phyloP scores from a whole-genome alignment of 2,329 filamentous ascomycete genomes.

The Stromatinia cepivora region DNA sequence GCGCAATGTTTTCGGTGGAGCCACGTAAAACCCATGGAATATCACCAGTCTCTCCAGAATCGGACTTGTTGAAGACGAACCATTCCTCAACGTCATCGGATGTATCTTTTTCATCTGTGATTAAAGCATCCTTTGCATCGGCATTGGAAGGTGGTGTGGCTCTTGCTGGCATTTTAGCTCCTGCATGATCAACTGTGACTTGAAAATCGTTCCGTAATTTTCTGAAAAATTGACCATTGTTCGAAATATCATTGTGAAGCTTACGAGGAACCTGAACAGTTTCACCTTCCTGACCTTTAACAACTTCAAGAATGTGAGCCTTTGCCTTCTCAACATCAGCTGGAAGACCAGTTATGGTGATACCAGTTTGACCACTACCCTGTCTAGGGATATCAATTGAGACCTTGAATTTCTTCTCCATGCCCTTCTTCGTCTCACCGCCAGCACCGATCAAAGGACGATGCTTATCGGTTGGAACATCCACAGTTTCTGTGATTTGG shows the following conservation, averaged over 20 bases:
- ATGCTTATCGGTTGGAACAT: slow-evolving; percentile 88
- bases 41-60: slow-evolving; percentile 58
- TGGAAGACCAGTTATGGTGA: slow-evolving; percentile 81
- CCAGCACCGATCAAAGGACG: slow-evolving; percentile 87
- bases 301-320: slow-evolving; percentile 73
- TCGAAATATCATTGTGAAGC: slow-evolving; percentile 80
- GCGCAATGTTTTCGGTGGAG: slow-evolving; percentile 72
- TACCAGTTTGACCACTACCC: slow-evolving; percentile 76
- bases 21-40: slow-evolving; percentile 92
- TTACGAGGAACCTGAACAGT: slow-evolving; percentile 80
- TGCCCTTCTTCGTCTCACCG: slow-evolving; percentile 79
- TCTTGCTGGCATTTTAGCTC: slow-evolving; percentile 73
- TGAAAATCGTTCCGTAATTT: slow-evolving; percentile 81
- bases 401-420: slow-evolving; percentile 85
- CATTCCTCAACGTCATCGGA: slow-evolving; percentile 73
- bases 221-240: slow-evolving; percentile 93
- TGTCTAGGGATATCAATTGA: slow-evolving; percentile 89
- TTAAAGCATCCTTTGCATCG: slow-evolving; percentile 74
- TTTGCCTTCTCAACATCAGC: slow-evolving; percentile 82
- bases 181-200: slow-evolving; percentile 89
- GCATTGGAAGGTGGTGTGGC: slow-evolving; percentile 58
- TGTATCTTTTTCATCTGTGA: slow-evolving; percentile 78
- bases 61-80: slow-evolving; percentile 69
- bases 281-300: slow-evolving; percentile 86
- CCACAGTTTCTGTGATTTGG: slow-evolving; percentile 74